Base-by-base conservation (phyloP, 106 monocot species). In the Dendrobium nobile region DNA sequence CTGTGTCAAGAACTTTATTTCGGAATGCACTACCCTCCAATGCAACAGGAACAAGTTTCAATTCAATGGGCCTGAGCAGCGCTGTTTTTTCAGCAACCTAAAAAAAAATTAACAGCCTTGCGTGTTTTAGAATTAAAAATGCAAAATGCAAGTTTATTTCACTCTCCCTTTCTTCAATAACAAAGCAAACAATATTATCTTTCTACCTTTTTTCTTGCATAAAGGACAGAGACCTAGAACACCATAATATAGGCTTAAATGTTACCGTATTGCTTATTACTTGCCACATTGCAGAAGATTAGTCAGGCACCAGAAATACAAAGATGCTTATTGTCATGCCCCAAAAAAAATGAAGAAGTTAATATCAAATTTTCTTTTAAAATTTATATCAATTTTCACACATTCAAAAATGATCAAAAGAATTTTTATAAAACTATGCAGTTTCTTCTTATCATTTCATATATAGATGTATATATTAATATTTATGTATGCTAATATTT, bases 71-170 rank as follows among this genome's bases (percentile, higher is more conserved):
- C 85, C 90, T 86, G 47, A 95, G 75, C 67, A 95, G 64, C 75
- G 90, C 76, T 33, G 92, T 95, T 84, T 95, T 95, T 82, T 92
- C 94, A 77, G 92, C 91, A 85, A 95, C 94, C 94, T 95, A 80
- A 74, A 70, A 68, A 85, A 83, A 43, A 78, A 48, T 43, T 61
- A 43, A 78, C 15, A 80, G 0, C 22, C 72, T 40, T 33, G 15
- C 40, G 65, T 20, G 3, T 16, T 55, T 55, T 55, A 26, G 26
- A 65, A 65, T 26, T 65, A 65, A 65, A 26, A 65, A 65, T 27
- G 13, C 15, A 37, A 51, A 37, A 72, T 9, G 5, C 74, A 42
- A 8, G n/a, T 41, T 74, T 74, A 37, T 42, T 74, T 44, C 74
- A 44, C 17, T 74, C 22, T 13, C 44, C 11, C 16, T 42, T 17